These are phyloP conservation scores for Pyrenophora teres DNA, from an alignment of 2,329 filamentous ascomycete genomes.

Conservation along the genomic window DNA sequence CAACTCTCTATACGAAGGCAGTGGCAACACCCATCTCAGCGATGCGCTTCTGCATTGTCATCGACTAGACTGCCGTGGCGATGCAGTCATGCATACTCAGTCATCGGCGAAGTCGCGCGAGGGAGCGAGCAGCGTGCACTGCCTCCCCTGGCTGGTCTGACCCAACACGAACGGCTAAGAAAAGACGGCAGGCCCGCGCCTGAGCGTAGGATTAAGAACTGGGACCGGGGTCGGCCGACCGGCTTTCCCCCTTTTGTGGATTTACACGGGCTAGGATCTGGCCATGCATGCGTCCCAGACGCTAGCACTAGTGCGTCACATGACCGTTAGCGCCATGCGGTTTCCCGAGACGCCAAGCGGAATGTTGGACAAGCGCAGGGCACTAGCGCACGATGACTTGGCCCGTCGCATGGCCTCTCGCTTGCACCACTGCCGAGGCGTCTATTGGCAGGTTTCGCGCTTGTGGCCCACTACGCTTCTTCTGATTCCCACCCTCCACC, in stretches of 20 bases:
- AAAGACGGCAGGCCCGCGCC: conserved; percentile 19
- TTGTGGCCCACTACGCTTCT: conserved; percentile 16
- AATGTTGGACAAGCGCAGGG: conserved; percentile 13
- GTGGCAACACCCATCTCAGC: conserved; percentile 12
- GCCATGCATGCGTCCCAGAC: conserved; percentile 4
- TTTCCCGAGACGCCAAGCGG: conserved; percentile 12
- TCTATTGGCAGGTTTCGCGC: conserved; percentile 36
- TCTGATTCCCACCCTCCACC: conserved; percentile 12
- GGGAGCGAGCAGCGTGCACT: conserved; percentile 7
- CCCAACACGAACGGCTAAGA: conserved; percentile 24
- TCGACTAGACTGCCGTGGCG: conserved; percentile 15
- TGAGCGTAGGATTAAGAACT: conserved; percentile 23
- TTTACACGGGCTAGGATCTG: conserved; percentile 16
- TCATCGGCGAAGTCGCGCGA: conserved; percentile 1
- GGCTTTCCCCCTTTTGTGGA: conserved; percentile 12
- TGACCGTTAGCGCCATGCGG: conserved; percentile 29
- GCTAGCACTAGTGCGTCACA: conserved; percentile 17
- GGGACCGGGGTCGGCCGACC: conserved; percentile 21
- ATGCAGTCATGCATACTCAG: conserved; percentile 21
- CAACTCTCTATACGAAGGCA: conserved; percentile 10
- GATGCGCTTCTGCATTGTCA: conserved; percentile 25
- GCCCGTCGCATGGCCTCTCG: conserved; percentile 17
- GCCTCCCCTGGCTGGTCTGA: conserved; percentile 1
- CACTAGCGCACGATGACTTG: conserved; percentile 24
- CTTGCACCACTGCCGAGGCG: conserved; percentile 21